Conservation (phyloP, 805 yeast species). For the Sugiyamaella americana region DNA sequence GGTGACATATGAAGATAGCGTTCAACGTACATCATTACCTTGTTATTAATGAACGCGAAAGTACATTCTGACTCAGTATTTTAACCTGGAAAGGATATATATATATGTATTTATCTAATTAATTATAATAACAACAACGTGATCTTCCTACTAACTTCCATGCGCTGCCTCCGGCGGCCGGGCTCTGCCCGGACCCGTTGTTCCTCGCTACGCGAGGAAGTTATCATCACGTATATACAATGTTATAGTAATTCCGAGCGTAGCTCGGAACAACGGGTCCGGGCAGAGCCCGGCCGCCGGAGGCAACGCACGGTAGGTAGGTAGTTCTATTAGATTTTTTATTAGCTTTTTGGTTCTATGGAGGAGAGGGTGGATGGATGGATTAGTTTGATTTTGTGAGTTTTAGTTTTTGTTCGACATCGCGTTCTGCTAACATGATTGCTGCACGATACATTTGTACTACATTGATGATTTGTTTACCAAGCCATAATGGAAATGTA, state of each 20-base stretch:
- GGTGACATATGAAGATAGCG: slow-evolving; percentile 28
- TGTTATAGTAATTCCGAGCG: no score
- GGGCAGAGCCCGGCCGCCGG: slow-evolving; percentile 1
- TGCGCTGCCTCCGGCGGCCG: not conserved
- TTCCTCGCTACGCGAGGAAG: not conserved
- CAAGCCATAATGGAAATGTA: slow-evolving; percentile 80
- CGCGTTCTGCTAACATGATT: slow-evolving; percentile 66
- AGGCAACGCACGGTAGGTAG: not conserved
- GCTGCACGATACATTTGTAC: slow-evolving; percentile 88
- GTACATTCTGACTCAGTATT: slow-evolving; percentile 25
- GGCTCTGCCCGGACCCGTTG: not conserved
- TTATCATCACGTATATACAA: no score
- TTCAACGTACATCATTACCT: slow-evolving; percentile 27
- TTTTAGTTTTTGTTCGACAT: slow-evolving; percentile 45
- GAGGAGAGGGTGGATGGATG: no score
- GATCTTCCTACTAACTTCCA: no score
- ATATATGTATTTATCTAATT: no score
- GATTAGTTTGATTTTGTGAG: slow-evolving; percentile 4
- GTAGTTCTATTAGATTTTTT: not conserved
- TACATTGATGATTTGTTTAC: slow-evolving; percentile 85
- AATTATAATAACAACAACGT: no score
- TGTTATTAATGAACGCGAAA: slow-evolving; percentile 26
- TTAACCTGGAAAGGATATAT: no score
- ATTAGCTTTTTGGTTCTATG: no score
- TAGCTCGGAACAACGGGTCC: not conserved